Evolutionary conservation across 306 rosid genomes (phyloP).

Genomic region (Casuarina cunninghamiana): DNA sequence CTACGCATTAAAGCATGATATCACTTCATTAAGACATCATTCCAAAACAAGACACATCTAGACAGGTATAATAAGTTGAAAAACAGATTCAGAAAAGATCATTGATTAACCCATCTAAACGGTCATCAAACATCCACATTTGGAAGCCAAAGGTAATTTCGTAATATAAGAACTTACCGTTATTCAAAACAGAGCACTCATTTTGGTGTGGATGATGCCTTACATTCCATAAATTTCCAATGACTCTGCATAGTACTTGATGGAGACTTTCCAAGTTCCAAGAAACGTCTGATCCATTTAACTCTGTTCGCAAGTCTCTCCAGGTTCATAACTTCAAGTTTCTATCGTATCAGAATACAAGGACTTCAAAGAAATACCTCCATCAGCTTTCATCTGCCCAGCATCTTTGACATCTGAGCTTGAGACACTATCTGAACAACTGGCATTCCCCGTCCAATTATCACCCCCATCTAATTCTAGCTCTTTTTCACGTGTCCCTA

Average conservation of each 20-base stretch:
- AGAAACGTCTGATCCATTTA: constrained; percentile 63
- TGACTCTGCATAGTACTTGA: constrained; percentile 32
- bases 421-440: constrained; percentile 30
- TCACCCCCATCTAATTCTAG: constrained; percentile 23
- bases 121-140: background rate
- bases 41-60: no score
- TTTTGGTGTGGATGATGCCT: constrained; percentile 32
- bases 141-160: background rate
- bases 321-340: constrained; percentile 56
- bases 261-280: constrained; percentile 46
- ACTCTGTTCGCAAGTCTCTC: constrained; percentile 71
- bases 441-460: constrained; percentile 25
- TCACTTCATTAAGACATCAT: no score
- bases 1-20: no score
- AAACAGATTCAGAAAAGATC: no score
- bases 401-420: constrained; percentile 25
- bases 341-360: constrained; percentile 49
- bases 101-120: no score
- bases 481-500: background rate
- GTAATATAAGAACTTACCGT: constrained; percentile 17
- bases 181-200: constrained; percentile 13
- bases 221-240: constrained; percentile 58
- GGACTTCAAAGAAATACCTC: constrained; percentile 41
- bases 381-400: constrained; percentile 42
- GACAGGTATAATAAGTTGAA: no score